Percentiles rank a stretch among this genome's conserved stretches.
Conservation (phyloP, 352 stramenopile species). For the Globisporangium camurandrum region DNA sequence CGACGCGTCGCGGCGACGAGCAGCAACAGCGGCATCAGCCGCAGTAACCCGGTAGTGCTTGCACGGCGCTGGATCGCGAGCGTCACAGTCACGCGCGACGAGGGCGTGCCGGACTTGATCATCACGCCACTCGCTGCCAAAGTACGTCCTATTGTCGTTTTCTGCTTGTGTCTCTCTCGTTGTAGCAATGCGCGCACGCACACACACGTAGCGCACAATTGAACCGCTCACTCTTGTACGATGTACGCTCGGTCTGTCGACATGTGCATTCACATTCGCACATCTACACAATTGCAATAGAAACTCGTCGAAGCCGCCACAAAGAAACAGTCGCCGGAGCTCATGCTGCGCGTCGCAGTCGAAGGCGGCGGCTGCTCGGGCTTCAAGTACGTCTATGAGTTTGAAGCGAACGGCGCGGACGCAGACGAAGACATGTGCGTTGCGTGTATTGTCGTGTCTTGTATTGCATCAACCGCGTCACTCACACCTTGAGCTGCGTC, state of each 20-base stretch:
- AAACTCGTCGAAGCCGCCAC: conserved; percentile 50
- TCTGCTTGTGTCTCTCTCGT: no score
- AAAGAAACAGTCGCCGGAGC: conserved; percentile 41
- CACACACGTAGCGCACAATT: no score
- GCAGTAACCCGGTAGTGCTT: no score
- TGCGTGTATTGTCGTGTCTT: neutral
- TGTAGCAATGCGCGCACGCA: no score
- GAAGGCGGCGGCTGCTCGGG: conserved; percentile 91
- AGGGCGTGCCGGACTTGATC: conserved; percentile 45
- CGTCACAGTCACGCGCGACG: conserved; percentile 33
- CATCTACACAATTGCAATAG: conserved; percentile 14
- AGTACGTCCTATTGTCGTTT: no score
- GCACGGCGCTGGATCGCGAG: conserved; percentile 8
- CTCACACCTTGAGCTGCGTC: neutral
- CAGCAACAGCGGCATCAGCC: neutral
- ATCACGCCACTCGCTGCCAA: conserved; percentile 61
- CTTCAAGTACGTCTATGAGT: conserved; percentile 91
- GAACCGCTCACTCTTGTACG: no score
- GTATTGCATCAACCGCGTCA: neutral
- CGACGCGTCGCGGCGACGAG: neutral
- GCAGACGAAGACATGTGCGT: conserved; percentile 47
- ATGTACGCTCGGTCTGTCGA: no score
- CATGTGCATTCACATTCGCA: no score
- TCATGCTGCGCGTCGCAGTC: conserved; percentile 85
- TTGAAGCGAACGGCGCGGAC: conserved; percentile 55